Percentiles rank a stretch among this genome's conserved stretches.
These are phyloP conservation scores for Effrenium voratum DNA, from an alignment of 73 alveolate genomes.

Conservation along the genomic window DNA sequence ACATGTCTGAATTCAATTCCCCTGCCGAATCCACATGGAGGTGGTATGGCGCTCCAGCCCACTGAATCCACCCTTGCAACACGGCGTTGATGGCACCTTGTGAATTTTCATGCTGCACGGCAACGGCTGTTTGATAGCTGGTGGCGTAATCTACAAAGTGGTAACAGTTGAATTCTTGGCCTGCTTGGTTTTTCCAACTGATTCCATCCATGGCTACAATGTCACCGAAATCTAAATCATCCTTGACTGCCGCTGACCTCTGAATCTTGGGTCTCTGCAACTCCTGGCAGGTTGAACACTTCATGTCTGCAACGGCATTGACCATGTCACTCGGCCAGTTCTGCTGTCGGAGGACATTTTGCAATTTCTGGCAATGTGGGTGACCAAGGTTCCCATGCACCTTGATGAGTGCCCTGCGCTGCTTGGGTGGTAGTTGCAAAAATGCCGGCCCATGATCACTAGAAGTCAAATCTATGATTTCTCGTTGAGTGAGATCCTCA, in stretches of 20 bases:
- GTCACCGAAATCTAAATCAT: neutral
- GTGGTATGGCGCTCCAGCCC: neutral
- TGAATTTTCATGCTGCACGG: neutral
- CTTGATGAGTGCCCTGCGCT: neutral
- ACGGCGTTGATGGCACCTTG: neutral
- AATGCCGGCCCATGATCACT: neutral
- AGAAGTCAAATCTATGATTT: too few relatives aligned
- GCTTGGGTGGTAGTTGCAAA: neutral
- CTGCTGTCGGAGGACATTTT: neutral
- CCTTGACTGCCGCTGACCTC: neutral
- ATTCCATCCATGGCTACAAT: neutral
- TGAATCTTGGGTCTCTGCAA: neutral
- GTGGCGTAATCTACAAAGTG: neutral
- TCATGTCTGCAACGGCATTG: neutral
- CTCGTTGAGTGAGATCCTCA: too few relatives aligned
- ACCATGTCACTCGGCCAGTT: neutral
- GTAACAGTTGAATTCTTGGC: neutral
- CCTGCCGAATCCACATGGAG: slow-evolving; percentile 1
- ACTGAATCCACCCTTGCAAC: neutral
- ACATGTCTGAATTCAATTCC: neutral
- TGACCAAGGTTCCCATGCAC: neutral
- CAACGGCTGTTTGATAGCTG: neutral
- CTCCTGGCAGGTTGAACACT: neutral
- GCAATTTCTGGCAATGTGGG: neutral
- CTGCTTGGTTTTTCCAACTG: neutral